Base-by-base conservation (phyloP, 2,329 filamentous ascomycete species). In the Penicillium polonicum region DNA sequence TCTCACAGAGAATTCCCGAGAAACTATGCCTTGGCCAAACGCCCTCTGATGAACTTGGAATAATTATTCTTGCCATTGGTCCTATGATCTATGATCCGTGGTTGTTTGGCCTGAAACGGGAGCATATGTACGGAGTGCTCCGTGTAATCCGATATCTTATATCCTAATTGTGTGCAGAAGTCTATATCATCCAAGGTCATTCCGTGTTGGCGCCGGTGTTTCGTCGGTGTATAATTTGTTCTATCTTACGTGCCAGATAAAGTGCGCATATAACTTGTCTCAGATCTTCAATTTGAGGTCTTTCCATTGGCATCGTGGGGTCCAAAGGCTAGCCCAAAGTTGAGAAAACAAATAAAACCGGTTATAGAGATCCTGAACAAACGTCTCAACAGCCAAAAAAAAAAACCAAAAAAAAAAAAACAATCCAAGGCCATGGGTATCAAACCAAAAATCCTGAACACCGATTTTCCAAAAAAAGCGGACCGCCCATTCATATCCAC, bases 351-450 rank as follows among this genome's bases (percentile, higher is more conserved):
- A 44, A 13, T 19, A n/a, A 41, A 19, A 15, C 31, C 5, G 7
- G 27, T 12, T 23, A 17, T 23, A 35, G 45, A 35, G 15, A 21
- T 33, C 13, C 19, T 9, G 29, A 23, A 46, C 19, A 31, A 19
- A 31, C 17, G 10, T 13, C 6, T 21, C 19, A 53, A 46, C 23
- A 43, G 19, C 17, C 44, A 50, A 42, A 31, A 23, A 23, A 23
- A 23, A 23, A 23, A 2, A 23, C 3, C 3, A 23, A 23, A 31
- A 31, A 31, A 48, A 50, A 38, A 58, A 56, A 51, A 42, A 42
- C 48, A 64, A 60, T 57, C 36, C 48, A 48, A 50, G 27, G 38
- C 55, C 54, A 38, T 45, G 60, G 62, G 62, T 63, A 64, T 64
- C 56, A 63, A 61, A 57, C 50, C 57, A 60, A 52, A 57, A 52